Base-by-base conservation (phyloP, 129 eudicot genomes). In the Heracleum sosnowskyi region DNA sequence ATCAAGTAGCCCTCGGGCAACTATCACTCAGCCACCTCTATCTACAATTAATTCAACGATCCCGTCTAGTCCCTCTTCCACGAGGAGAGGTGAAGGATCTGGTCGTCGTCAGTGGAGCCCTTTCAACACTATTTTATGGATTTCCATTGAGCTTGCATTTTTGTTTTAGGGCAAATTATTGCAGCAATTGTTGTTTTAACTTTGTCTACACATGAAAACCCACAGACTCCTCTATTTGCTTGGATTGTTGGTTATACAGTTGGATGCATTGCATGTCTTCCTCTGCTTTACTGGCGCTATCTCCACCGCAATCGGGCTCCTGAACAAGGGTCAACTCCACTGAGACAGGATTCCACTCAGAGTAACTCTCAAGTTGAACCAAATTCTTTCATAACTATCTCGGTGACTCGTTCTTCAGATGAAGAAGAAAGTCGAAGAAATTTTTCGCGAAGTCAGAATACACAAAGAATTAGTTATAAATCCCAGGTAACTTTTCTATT, bases 241-340 rank as follows among this genome's bases (percentile, higher is more conserved):
- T 91, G 96, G 96, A 74, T 91, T 73, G 92, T 88, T 81, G 91
- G 96, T 70, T 91, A 91, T 85, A 83, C 91, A 35, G 82, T 82
- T 78, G 96, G 96, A 31, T 91, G 92, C 85, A 64, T 80, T 34
- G 90, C 89, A 41, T 86, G 86, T 64, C 88, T 91, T 78, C 96
- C 96, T 0, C 83, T 91, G 76, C 62, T 88, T 12, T 91, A 86
- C 76, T 88, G 92, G 91, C 89, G 96, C 22, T 91, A 83, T 85
- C 86, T 86, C 57, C 89, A 88, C 45, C 84, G 87, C 34, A 85
- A 88, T 80, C 91, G 78, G 69, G 82, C 79, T 68, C 29, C 86
- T 33, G 92, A 85, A 64, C 81, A 64, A 46, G 84, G 77, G 79
- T 76, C 88, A 60, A 49, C 74, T 82, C 86, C 71, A 41, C 53